Percentiles rank a stretch among this genome's conserved stretches.
Conservation (phyloP, 2,329 filamentous ascomycete species). For the Epichloe festucae region DNA sequence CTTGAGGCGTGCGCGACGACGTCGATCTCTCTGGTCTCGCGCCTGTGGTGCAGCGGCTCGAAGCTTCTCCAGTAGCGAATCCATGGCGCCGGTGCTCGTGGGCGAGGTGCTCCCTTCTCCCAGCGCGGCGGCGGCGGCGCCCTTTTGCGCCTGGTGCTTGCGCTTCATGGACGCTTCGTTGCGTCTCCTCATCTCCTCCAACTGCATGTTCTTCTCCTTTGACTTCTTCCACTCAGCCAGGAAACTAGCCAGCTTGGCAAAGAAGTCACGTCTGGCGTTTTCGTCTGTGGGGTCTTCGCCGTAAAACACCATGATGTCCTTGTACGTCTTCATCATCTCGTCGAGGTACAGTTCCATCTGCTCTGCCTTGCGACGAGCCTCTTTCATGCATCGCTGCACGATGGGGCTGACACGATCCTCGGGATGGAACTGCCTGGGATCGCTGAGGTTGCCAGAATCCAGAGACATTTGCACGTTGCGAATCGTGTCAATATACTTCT, state of each 20-base stretch:
- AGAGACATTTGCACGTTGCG: conserved; percentile 85
- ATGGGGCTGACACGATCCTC: conserved; percentile 89
- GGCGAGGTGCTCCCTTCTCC: conserved; percentile 48
- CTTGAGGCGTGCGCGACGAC: conserved; percentile 77
- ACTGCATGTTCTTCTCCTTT: conserved; percentile 72
- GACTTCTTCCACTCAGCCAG: conserved; percentile 94
- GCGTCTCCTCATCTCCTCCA: conserved; percentile 71
- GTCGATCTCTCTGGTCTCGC: conserved; percentile 76
- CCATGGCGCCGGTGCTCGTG: conserved; percentile 80
- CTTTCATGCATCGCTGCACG: conserved; percentile 90
- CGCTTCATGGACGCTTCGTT: conserved; percentile 90
- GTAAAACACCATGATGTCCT: conserved; percentile 94
- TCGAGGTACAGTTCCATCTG: conserved; percentile 90
- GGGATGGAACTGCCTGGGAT: conserved; percentile 95
- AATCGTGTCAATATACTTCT: conserved; percentile 87
- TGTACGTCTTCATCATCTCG: conserved; percentile 81
- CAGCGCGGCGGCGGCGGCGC: conserved; percentile 16
- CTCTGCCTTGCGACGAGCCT: conserved; percentile 87
- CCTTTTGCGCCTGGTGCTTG: conserved; percentile 59
- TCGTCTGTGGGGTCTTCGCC: conserved; percentile 89
- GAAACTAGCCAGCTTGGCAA: conserved; percentile 82
- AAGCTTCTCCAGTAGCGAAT: conserved; percentile 86
- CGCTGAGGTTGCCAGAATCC: conserved; percentile 86
- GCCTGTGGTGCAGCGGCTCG: conserved; percentile 84
- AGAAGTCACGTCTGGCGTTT: conserved; percentile 89